These are phyloP conservation scores for Alternaria gansuensis DNA, from an alignment of 2,329 filamentous ascomycete species.

Conservation along the genomic window DNA sequence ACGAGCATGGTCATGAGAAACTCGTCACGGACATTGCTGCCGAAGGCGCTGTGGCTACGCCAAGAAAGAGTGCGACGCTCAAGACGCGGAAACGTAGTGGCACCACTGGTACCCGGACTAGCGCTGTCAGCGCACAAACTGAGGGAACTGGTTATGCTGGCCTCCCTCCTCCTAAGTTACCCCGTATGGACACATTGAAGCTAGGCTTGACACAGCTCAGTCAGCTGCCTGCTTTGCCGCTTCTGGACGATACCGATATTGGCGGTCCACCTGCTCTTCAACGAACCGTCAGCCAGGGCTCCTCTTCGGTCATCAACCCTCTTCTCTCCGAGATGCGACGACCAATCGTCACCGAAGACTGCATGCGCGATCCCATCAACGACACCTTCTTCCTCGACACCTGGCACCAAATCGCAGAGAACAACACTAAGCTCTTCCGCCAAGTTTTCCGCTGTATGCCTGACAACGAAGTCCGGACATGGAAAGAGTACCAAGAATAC, in stretches of 20 bases:
- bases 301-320: slow-evolving; percentile 59
- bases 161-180: slow-evolving; percentile 68
- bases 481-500: slow-evolving; percentile 91
- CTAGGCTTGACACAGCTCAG: slow-evolving; percentile 73
- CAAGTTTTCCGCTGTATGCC: slow-evolving; percentile 97
- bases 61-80: slow-evolving; percentile 57
- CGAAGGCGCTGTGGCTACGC: slow-evolving; percentile 62
- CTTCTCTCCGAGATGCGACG: slow-evolving; percentile 72
- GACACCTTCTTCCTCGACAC: slow-evolving; percentile 84
- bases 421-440: slow-evolving; percentile 95
- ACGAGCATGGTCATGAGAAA: slow-evolving; percentile 73
- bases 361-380: slow-evolving; percentile 90
- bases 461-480: slow-evolving; percentile 90
- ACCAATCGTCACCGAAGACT: slow-evolving; percentile 83
- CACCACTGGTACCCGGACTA: slow-evolving; percentile 44
- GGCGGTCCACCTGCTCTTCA: slow-evolving; percentile 72
- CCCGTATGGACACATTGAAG: slow-evolving; percentile 70
- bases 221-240: slow-evolving; percentile 74
- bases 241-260: slow-evolving; percentile 81
- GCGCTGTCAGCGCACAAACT: slow-evolving; percentile 39
- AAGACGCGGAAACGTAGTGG: slow-evolving; percentile 45
- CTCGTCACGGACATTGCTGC: slow-evolving; percentile 70
- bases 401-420: slow-evolving; percentile 86
- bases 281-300: slow-evolving; percentile 61
- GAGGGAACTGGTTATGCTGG: slow-evolving; percentile 59